phyloP scores from a whole-genome alignment of 768 basidiomycete genomes.

The Suillus subaureus region DNA sequence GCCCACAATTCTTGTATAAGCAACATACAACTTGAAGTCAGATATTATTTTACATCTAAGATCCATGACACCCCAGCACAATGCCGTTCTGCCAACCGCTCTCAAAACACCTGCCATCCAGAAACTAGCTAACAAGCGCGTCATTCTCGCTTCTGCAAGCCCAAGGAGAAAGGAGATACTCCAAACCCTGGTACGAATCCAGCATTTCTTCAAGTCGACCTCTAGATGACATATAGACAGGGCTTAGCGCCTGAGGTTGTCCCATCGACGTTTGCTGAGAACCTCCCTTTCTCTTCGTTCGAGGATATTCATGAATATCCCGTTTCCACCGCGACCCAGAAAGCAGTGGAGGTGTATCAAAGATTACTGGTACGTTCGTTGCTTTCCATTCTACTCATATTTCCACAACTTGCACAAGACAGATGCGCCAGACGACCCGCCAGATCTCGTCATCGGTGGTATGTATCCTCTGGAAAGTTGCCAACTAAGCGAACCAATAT shows the following conservation, averaged over 20 bases:
- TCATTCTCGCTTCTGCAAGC: slow-evolving; percentile 86
- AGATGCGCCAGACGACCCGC: slow-evolving; percentile 64
- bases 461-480: slow-evolving; percentile 14
- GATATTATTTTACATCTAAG: not conserved
- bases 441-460: slow-evolving; percentile 83
- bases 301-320: slow-evolving; percentile 75
- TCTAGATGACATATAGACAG: slow-evolving; percentile 29
- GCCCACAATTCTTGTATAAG: not conserved
- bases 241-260: slow-evolving; percentile 71
- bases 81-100: slow-evolving; percentile 62
- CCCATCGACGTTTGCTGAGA: slow-evolving; percentile 80
- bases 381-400: not conserved
- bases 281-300: slow-evolving; percentile 68
- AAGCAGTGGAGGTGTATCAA: slow-evolving; percentile 88
- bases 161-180: slow-evolving; percentile 86
- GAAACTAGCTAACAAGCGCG: slow-evolving; percentile 73
- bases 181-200: slow-evolving; percentile 63
- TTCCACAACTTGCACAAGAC: slow-evolving; percentile 28
- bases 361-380: slow-evolving; percentile 61
- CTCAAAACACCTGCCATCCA: slow-evolving; percentile 60
- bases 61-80: slow-evolving; percentile 41
- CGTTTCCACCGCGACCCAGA: slow-evolving; percentile 72
- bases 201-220: not conserved
- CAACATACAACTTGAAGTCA: not conserved
- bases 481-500: slow-evolving; percentile 5